Conservation (phyloP, 2,329 filamentous ascomycete species). For the Elsinoe australis region DNA sequence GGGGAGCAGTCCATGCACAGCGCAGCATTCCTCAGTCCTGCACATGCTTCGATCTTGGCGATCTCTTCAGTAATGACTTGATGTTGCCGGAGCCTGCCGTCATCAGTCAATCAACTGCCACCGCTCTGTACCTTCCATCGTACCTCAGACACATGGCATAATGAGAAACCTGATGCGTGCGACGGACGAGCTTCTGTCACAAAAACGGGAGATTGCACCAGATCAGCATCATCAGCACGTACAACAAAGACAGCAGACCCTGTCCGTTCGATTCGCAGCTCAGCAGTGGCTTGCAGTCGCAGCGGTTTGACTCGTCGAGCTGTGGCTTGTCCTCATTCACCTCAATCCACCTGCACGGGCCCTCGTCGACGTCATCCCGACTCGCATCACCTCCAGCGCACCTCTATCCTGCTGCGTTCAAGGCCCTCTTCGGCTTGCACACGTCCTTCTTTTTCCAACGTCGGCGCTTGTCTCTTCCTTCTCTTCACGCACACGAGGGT, state of each 20-base stretch:
- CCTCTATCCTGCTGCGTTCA: constrained; percentile 2
- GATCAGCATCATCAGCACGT: background rate
- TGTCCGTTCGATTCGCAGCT: background rate
- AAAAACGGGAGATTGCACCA: background rate
- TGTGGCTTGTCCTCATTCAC: background rate
- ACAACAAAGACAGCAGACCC: constrained; percentile 13
- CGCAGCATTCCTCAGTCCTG: background rate
- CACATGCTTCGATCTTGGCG: too few species aligned
- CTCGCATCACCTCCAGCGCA: constrained; percentile 6
- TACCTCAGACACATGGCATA: background rate
- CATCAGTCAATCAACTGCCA: background rate
- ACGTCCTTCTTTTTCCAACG: constrained; percentile 1
- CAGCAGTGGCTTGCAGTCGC: background rate
- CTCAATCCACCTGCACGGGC: background rate
- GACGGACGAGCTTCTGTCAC: background rate
- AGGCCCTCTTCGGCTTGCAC: constrained; percentile 7
- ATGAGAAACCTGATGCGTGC: background rate
- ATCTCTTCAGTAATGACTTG: background rate
- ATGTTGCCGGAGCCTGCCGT: constrained; percentile 5
- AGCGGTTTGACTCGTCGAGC: too few species aligned
- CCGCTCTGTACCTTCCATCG: background rate
- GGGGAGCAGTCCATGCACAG: constrained; percentile 1
- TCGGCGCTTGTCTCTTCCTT: background rate
- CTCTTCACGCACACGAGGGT: background rate
- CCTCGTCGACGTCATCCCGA: constrained; percentile 14